Evolutionary conservation across 441 rosid genomes (phyloP), one percentile per base, ranked within the genome.

Genomic region (Adansonia gregorii): DNA sequence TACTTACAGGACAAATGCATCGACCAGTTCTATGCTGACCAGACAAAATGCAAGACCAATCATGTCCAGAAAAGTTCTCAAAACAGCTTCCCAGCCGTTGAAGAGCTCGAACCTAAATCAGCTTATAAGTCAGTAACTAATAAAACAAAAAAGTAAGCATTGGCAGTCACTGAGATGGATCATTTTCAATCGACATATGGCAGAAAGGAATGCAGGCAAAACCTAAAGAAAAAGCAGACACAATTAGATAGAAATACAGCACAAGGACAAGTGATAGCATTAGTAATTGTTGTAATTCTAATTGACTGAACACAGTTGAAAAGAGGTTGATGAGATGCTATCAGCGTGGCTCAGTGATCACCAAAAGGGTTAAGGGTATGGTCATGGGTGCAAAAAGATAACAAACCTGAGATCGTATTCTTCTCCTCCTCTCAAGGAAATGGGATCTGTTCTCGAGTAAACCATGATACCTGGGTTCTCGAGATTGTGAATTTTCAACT

Each of bases 341-440:
- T 22, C n/a, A 19, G 5, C 11, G 41, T 68, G 24, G 43, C 48
- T 68, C 41, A 11, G 58, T 68, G 48, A 14, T 15, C 19, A 12
- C 19, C 9, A 68, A 35, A 35, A 71, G 61, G 6, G 31, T 39
- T 10, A 46, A 35, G 41, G 41, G 41, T 35, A 35, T 35, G 22
- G 17, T 27, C 59, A 15, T 56, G 20, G 39, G 69, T 9, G 31
- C 74, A 78, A 74, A 59, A 73, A 74, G 24, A 69, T 80, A 76
- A 80, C 85, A 82, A 76, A 94, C 99, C 99, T 96, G 99, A 82
- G 98, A 96, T 72, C 98, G 89, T 83, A 94, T 91, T 86, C 98
- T 88, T 83, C 98, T 94, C 78, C 99, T 85, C 45, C 98, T 83
- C 78, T 96, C 98, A 72, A 96, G 94, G 83, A 94, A 93, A 88